Base-by-base conservation (phyloP, 75 land plant genomes). In the Cupressus sempervirens region DNA sequence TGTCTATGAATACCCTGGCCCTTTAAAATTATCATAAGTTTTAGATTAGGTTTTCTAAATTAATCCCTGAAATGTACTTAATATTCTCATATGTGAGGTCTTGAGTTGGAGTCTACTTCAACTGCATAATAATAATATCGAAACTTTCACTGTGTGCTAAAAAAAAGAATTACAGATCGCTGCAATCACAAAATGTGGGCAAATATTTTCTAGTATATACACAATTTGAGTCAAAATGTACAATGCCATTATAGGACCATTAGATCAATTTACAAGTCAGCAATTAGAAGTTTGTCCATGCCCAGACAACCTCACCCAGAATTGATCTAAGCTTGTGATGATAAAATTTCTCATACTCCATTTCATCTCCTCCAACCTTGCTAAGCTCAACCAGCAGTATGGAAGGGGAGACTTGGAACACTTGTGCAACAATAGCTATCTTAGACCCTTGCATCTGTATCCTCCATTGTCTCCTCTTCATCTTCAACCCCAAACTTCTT, bases 321-420 rank as follows among this genome's bases (percentile, higher is more conserved):
- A 35, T 72, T 72, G 74, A 12, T 32, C 14, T 72, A 72, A 72
- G 74, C 74, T 72, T 72, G 4, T 72, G 73, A 72, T 72, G 74
- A 84, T 32, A 30, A 84, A 89, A 89, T 83, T 84, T 89, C 45
- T 89, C 89, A 84, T 89, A 89, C 80, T 89, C 90, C 85, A 89
- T 35, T 38, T 82, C 87, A 73, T 89, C 85, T 16, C 90, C 90
- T 38, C 52, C 90, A 34, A 89, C 89, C 82, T 87, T 89, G 35
- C 90, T 84, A 70, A 89, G 89, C 83, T 89, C 90, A 83, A 89
- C 89, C 90, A 89, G 84, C 81, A 84, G 80, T 65, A 89, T 32
- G 36, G 86, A 83, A 56, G 90, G 90, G 40, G 90, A 88, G 32
- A 89, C 90, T 46, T 89, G 89, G 84, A 89, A 89, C 20, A 89